Percentiles rank a stretch among this genome's conserved stretches.
These are phyloP conservation scores for Heliamphora ciliata DNA, from an alignment of 179 eudicot genomes.

Conservation along the genomic window DNA sequence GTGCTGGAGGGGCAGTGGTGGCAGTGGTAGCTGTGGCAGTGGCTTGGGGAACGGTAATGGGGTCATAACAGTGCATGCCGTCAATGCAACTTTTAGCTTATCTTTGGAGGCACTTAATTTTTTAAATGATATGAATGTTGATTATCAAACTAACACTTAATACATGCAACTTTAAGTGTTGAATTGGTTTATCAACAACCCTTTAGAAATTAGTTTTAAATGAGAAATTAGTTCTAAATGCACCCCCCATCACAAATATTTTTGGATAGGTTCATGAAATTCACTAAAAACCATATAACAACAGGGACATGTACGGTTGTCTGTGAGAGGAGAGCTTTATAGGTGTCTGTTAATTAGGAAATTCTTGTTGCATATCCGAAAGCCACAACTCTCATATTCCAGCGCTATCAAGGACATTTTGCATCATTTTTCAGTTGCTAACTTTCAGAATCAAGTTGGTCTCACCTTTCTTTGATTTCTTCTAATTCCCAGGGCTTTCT, in stretches of 20 bases:
- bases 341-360: background rate
- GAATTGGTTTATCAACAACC: too few species aligned
- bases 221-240: background rate
- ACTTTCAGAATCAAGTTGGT: background rate
- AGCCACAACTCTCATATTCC: background rate
- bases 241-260: background rate
- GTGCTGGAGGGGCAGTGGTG: too few species aligned
- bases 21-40: too few species aligned
- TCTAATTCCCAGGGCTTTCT: constrained; percentile 37
- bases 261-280: background rate
- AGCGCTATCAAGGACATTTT: background rate
- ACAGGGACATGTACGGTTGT: background rate
- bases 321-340: background rate
- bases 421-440: background rate
- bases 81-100: too few species aligned
- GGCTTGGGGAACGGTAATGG: too few species aligned
- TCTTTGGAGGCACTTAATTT: too few species aligned
- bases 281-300: background rate
- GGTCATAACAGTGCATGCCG: too few species aligned
- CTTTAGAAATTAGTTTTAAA: too few species aligned
- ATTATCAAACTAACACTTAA: too few species aligned
- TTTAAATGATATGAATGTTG: too few species aligned
- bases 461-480: constrained; percentile 5
- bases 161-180: too few species aligned
- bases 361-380: too few species aligned